Base-by-base conservation (phyloP, 495 filamentous ascomycete genomes). In the Penicillium pulvis region DNA sequence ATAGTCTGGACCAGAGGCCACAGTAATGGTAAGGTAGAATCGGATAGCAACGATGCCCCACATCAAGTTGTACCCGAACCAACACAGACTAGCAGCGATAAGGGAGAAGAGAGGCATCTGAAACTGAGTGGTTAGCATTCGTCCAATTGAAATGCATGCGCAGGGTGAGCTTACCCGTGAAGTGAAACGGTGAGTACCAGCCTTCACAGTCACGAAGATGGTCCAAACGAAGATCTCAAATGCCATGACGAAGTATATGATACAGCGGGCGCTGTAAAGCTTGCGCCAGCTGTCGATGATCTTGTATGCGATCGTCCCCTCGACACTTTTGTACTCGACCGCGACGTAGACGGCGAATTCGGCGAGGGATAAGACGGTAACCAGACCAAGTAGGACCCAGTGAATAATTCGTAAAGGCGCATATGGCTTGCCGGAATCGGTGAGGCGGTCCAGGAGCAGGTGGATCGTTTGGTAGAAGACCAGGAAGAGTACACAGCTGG, bases 381-480 rank as follows among this genome's bases (percentile, higher is more conserved):
- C 33, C n/a, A 71, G 10, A 6, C 36, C 56, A 14, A 68, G 48
- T 26, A 64, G 4, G 30, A 61, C 30, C 67, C 64, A 67, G 41
- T 71, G 69, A 24, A 66, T 17, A 17, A 56, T 47, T 0, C 51
- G 33, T 14, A 68, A 53, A 6, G 55, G 36, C 1, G 55, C 42
- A 36, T 64, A 64, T 2, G 66, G 62, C 23, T 58, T 67, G 3
- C 61, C 61, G 1, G 62, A 36, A 45, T 62, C 56, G 2, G 60
- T 59, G 19, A 70, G 58, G 9, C 62, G 60, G 17, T 56, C 55
- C 23, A 71, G 48, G 1, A 62, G 26, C 19, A 48, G 33, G 30
- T 71, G 64, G 23, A 66, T 61, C 26, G 71, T 33, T 11, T 50
- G 44, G 49, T 63, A 73, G 53, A 71, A 66, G 31, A 66, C 59